Conservation (phyloP, 805 yeast genomes). For the Priceomyces fermenticarens region DNA sequence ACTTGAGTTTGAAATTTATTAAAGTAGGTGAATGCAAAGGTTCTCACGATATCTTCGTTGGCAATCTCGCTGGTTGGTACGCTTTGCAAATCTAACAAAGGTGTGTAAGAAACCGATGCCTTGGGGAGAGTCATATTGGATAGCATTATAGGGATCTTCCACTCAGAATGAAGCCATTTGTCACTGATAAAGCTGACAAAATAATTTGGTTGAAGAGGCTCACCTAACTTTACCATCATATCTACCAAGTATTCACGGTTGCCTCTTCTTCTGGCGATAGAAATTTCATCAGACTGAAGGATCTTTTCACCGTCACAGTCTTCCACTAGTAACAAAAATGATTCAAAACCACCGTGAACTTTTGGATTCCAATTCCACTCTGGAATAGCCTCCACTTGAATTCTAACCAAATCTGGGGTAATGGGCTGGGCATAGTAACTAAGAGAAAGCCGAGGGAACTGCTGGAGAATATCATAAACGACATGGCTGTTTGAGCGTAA, state of each 20-base stretch:
- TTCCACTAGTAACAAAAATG: conserved; percentile 70
- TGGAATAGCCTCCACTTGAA: conserved; percentile 68
- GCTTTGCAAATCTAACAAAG: conserved; percentile 49
- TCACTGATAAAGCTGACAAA: conserved; percentile 75
- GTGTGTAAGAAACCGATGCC: conserved; percentile 61
- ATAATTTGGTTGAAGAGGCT: conserved; percentile 65
- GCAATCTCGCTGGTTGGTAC: conserved; percentile 49
- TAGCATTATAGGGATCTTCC: conserved; percentile 58
- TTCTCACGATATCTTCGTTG: conserved; percentile 42
- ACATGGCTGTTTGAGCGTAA: conserved; percentile 62
- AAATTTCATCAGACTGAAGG: conserved; percentile 54
- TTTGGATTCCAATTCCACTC: conserved; percentile 73
- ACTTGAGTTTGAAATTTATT: conserved; percentile 75
- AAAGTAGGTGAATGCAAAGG: conserved; percentile 52
- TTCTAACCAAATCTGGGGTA: conserved; percentile 60
- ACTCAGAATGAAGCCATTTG: conserved; percentile 78
- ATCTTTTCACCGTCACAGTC: conserved; percentile 80
- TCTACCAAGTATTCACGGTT: conserved; percentile 56
- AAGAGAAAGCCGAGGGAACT: conserved; percentile 69
- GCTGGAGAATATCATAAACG: conserved; percentile 56
- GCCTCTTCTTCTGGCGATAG: conserved; percentile 49
- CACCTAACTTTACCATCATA: conserved; percentile 58
- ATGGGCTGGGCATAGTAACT: conserved; percentile 72
- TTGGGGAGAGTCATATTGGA: conserved; percentile 54
- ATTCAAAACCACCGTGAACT: conserved; percentile 63